Percentiles rank a stretch among this genome's conserved stretches.
phyloP scores from a whole-genome alignment of 345 rosid species.

The Eucalyptus guilfoylei region DNA sequence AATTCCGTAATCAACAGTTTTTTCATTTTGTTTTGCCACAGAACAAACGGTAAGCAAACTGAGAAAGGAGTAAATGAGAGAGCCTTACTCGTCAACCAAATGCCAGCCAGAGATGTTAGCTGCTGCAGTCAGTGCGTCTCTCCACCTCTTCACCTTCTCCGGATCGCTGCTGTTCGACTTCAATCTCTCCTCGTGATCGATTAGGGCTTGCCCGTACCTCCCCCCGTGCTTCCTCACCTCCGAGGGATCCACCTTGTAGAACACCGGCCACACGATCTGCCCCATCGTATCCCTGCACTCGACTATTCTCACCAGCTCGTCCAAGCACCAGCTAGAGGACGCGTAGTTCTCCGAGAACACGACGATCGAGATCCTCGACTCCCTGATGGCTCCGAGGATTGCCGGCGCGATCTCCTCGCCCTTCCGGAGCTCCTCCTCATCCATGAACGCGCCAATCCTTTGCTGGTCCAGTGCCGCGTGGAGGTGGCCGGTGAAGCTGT shows the following conservation, averaged over 20 bases:
- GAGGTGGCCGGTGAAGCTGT: background rate
- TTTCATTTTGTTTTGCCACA: background rate
- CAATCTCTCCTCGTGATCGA: background rate
- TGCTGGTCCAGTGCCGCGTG: background rate
- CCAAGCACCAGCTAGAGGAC: constrained; percentile 4
- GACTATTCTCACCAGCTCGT: constrained; percentile 4
- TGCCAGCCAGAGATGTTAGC: background rate
- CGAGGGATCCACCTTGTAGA: constrained; percentile 6
- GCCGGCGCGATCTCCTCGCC: background rate
- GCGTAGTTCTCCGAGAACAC: constrained; percentile 5
- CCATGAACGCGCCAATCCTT: background rate
- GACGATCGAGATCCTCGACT: background rate
- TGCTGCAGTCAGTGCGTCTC: background rate
- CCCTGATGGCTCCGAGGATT: background rate
- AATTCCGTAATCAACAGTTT: too few species aligned
- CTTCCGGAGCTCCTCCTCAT: background rate
- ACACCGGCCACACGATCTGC: constrained; percentile 1
- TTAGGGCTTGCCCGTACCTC: background rate
- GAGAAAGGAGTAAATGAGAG: background rate
- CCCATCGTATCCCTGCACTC: background rate
- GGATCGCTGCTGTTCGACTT: background rate
- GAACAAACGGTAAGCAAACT: background rate
- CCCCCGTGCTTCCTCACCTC: background rate
- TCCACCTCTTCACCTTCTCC: background rate
- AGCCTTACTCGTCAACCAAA: background rate